Base-by-base conservation (phyloP, 495 filamentous ascomycete genomes). In the Penicillium robsamsonii region DNA sequence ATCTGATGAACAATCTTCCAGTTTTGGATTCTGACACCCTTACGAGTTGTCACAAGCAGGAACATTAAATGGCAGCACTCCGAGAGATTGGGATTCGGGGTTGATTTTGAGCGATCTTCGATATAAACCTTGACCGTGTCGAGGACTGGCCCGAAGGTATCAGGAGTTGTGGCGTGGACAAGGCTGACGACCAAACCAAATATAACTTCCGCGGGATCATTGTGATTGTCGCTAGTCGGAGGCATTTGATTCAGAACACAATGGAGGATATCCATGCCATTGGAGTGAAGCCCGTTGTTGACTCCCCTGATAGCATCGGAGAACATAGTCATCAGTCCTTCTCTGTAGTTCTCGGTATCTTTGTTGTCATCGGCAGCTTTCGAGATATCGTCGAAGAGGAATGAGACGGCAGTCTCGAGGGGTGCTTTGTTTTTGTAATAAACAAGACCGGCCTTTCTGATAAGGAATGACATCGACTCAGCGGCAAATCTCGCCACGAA, bases 401-500 rank as follows among this genome's bases (percentile, higher is more conserved):
- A 87, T 2, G 77, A 72, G 0, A 95, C 70, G 29, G 96, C 86
- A 24, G 79, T 70, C 17, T 84, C 73, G 38, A 98, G 76, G 2
- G 92, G 83, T 22, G 59, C 60, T 22, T 81, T 81, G 60, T 90
- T 87, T 61, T 89, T 87, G 53, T 87, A 81, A 52, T 89, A 87
- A 0, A 82, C 79, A 27, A 87, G 79, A 2, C 84, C 90, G 31
- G 92, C 89, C 73, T 96, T 97, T 61, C 91, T 86, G 30, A 97
- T 78, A 18, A 99, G 75, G 66, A 97, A 97, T 55, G 92, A 95
- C 78, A 97, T 82, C 10, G 93, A 90, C 72, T 99, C 94, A 24
- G 93, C 94, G 3, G 93, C 88, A 70, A 97, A 99, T 53, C 90
- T 83, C 17, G 87, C 86, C 55, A 96, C 90, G 71, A 95, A 91